Conservation (phyloP, 2,329 filamentous ascomycete genomes). For the Magnaporthiopsis poae region DNA sequence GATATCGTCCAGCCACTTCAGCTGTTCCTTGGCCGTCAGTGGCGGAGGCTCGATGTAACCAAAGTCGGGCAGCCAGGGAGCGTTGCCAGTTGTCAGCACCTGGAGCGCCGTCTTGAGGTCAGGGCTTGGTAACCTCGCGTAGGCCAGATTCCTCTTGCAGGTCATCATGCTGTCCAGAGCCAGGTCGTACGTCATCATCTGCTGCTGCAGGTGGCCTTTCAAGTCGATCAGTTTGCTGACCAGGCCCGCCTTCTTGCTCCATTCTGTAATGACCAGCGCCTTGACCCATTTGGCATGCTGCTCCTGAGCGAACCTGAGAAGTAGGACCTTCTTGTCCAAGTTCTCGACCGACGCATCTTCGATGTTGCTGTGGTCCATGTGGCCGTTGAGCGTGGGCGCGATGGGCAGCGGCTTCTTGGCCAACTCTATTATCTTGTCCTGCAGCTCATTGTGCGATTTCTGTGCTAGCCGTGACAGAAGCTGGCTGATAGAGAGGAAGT, state of each 20-base stretch:
- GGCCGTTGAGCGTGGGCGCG: conserved; percentile 37
- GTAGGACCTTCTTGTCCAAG: conserved; percentile 60
- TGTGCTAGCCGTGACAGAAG: conserved; percentile 73
- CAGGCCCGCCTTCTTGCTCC: conserved; percentile 69
- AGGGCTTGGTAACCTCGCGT: conserved; percentile 72
- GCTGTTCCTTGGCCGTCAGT: conserved; percentile 60
- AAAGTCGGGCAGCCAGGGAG: conserved; percentile 71
- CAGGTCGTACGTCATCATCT: conserved; percentile 50
- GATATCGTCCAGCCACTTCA: conserved; percentile 67
- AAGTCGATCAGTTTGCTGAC: conserved; percentile 85
- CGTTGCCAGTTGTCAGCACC: conserved; percentile 67
- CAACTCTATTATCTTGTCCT: conserved; percentile 59
- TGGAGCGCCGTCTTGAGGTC: conserved; percentile 85
- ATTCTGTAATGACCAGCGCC: conserved; percentile 78
- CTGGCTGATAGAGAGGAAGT: conserved; percentile 65
- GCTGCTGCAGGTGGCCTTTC: conserved; percentile 59
- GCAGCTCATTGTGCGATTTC: conserved; percentile 68
- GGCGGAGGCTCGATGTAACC: conserved; percentile 66
- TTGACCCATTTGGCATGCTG: conserved; percentile 87
- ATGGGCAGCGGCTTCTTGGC: conserved; percentile 55
- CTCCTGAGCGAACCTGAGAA: conserved; percentile 70
- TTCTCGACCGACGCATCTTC: conserved; percentile 57
- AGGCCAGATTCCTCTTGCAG: conserved; percentile 62
- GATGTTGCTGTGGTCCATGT: conserved; percentile 26
- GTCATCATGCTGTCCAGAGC: conserved; percentile 56